These are phyloP conservation scores for Auricularia sp. DNA, from an alignment of 768 basidiomycete species.

Conservation along the genomic window DNA sequence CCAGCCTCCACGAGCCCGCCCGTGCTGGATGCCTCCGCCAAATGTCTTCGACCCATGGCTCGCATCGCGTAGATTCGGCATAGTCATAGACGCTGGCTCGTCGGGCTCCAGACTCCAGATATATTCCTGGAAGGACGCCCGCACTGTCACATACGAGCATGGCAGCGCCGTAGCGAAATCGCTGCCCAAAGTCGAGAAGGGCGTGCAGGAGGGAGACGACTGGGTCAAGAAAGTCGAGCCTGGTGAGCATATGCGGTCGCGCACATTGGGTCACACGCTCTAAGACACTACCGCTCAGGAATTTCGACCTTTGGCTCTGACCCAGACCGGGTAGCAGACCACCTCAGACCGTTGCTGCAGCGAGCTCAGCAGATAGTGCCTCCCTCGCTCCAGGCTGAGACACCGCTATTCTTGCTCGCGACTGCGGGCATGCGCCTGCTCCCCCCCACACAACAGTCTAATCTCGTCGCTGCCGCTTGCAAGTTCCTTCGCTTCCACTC, in stretches of 20 bases:
- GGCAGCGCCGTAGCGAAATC: constrained; percentile 38
- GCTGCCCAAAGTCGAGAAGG: constrained; percentile 86
- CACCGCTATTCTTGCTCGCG: constrained; percentile 88
- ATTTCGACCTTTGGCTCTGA: constrained; percentile 71
- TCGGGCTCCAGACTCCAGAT: constrained; percentile 94
- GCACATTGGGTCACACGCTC: neutral
- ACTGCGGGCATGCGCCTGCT: constrained; percentile 97
- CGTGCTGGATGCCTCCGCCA: constrained; percentile 60
- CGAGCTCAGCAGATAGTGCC: constrained; percentile 81
- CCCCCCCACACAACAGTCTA: constrained; percentile 51
- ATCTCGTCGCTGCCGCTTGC: constrained; percentile 70
- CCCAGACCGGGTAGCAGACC: constrained; percentile 57
- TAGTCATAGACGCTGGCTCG: constrained; percentile 97
- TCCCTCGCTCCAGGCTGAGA: constrained; percentile 71
- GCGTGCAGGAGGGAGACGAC: constrained; percentile 63
- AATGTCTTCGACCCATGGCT: constrained; percentile 65
- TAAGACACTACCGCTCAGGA: constrained; percentile 36
- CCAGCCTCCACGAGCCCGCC: neutral
- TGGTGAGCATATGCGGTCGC: constrained; percentile 42
- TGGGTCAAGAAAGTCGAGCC: constrained; percentile 93
- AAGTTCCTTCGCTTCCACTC: constrained; percentile 64
- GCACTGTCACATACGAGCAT: constrained; percentile 42
- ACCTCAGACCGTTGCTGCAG: constrained; percentile 72
- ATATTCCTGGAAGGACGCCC: constrained; percentile 91
- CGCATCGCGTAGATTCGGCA: constrained; percentile 70